Evolutionary conservation across 192 early-diverging fungal species (phyloP).

Genomic region (Rhizophagus clarus): DNA sequence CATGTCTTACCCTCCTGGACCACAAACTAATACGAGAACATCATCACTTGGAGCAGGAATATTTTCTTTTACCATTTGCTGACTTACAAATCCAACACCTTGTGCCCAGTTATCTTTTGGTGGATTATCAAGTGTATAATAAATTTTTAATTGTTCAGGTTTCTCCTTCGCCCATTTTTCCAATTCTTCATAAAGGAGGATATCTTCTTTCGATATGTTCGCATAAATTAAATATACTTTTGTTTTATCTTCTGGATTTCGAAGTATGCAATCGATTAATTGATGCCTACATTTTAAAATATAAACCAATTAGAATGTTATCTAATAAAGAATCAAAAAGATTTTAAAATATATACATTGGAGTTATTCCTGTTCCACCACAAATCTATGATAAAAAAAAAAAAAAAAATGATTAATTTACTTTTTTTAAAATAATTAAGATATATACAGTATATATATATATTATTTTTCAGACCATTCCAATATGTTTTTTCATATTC

Average conservation of each 20-base stretch:
- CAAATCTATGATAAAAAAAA: slow-evolving; percentile 52
- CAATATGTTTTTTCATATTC: slow-evolving; percentile 49
- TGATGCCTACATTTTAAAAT: slow-evolving; percentile 41
- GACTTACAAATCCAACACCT: slow-evolving; percentile 73
- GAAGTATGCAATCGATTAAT: slow-evolving; percentile 64
- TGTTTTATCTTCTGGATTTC: slow-evolving; percentile 68
- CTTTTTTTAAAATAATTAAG: slow-evolving; percentile 7
- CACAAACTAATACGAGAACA: slow-evolving; percentile 55
- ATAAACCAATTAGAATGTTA: background rate
- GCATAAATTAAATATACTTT: slow-evolving; percentile 72
- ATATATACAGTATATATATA: background rate
- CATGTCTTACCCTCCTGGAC: slow-evolving; percentile 47
- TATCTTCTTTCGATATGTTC: slow-evolving; percentile 71
- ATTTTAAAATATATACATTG: slow-evolving; percentile 65
- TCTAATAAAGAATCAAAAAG: background rate
- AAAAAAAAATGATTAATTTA: background rate
- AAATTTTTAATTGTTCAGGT: slow-evolving; percentile 66
- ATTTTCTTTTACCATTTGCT: slow-evolving; percentile 68
- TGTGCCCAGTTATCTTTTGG: slow-evolving; percentile 65
- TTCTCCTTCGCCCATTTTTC: slow-evolving; percentile 57
- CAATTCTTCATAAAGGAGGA: slow-evolving; percentile 66
- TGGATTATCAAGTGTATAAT: slow-evolving; percentile 68
- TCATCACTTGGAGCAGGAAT: slow-evolving; percentile 60
- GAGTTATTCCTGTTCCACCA: slow-evolving; percentile 81
- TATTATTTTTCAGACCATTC: slow-evolving; percentile 50